These are phyloP conservation scores for Blastobotrys apis DNA, from an alignment of 1,139 yeast genomes.

Conservation along the genomic window DNA sequence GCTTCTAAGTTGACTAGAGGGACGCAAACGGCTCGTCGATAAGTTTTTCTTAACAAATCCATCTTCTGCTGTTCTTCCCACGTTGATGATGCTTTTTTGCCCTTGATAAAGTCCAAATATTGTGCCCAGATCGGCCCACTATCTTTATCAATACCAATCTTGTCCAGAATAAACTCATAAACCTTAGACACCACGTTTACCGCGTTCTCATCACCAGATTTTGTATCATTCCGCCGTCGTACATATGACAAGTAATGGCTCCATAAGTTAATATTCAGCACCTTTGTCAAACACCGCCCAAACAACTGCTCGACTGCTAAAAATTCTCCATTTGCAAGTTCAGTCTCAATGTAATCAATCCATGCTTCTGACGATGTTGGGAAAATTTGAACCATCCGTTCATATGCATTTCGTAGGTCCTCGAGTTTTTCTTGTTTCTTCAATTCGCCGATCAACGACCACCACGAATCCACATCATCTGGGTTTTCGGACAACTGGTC, in stretches of 20 bases:
- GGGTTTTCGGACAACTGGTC: slow-evolving; percentile 57
- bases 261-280: slow-evolving; percentile 66
- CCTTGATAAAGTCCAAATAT: slow-evolving; percentile 71
- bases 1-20: slow-evolving; percentile 75
- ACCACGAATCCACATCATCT: slow-evolving; percentile 55
- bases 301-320: slow-evolving; percentile 62
- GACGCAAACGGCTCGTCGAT: slow-evolving; percentile 60
- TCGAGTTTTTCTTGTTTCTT: slow-evolving; percentile 59
- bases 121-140: slow-evolving; percentile 78
- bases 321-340: slow-evolving; percentile 65
- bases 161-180: slow-evolving; percentile 73
- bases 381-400: slow-evolving; percentile 58
- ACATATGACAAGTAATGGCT: slow-evolving; percentile 64
- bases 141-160: slow-evolving; percentile 73
- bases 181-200: slow-evolving; percentile 74
- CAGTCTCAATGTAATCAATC: slow-evolving; percentile 68
- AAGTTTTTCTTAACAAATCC: slow-evolving; percentile 72
- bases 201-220: slow-evolving; percentile 78
- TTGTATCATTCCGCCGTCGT: slow-evolving; percentile 64
- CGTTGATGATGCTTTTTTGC: slow-evolving; percentile 72
- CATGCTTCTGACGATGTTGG: slow-evolving; percentile 60
- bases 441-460: slow-evolving; percentile 50
- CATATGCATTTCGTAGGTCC: slow-evolving; percentile 56
- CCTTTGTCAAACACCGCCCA: slow-evolving; percentile 54
- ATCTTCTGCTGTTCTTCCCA: slow-evolving; percentile 86